Evolutionary conservation across 2,329 filamentous ascomycete genomes (phyloP), one percentile per base, ranked within the genome.

Genomic region (Clarireedia homoeocarpa): DNA sequence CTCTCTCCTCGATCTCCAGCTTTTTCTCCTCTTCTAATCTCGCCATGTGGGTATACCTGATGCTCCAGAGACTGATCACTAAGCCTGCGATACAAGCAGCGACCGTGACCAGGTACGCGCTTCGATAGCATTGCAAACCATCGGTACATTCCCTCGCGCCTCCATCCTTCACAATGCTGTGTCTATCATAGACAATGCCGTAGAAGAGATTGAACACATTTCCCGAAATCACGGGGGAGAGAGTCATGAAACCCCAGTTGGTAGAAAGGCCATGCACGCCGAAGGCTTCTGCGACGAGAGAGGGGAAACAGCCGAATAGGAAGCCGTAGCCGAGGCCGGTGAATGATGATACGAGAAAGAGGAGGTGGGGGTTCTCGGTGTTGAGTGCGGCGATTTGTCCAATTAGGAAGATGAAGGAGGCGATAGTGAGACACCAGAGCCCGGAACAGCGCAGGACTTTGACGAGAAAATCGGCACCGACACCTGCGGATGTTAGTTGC

Each of bases 231-330:
- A 96, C 89, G 0, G 92, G 91, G 2, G 89, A 86, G 48, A 96
- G 76, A 0, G 90, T 96, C 84, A 99, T 95, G 65, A 88, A 86
- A 14, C 94, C 94, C 92, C 94, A 99, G 67, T 97, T 99, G 68
- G 96, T 89, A 55, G 87, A 91, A 48, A 99, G 77, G 1, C 91
- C 92, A 59, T 86, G 81, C 26, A 96, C 87, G 6, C 94, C 94
- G 69, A 99, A 99, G 0, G 87, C 86, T 69, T 97, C 91, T 6
- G 91, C 90, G 9, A 89, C 82, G 17, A 97, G 83, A 12, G 91
- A 91, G 0, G 94, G 94, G 71, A 89, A 96, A 20, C 96, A 91
- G 36, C 94, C 94, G 63, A 97, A 97, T 0, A 97, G 78, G 62
- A 95, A 89, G 2, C 94, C 94, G 70, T 99, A 99, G 1, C 85